These are phyloP conservation scores for Suillus fuscotomentosus DNA, from an alignment of 768 basidiomycete species.

Conservation along the genomic window DNA sequence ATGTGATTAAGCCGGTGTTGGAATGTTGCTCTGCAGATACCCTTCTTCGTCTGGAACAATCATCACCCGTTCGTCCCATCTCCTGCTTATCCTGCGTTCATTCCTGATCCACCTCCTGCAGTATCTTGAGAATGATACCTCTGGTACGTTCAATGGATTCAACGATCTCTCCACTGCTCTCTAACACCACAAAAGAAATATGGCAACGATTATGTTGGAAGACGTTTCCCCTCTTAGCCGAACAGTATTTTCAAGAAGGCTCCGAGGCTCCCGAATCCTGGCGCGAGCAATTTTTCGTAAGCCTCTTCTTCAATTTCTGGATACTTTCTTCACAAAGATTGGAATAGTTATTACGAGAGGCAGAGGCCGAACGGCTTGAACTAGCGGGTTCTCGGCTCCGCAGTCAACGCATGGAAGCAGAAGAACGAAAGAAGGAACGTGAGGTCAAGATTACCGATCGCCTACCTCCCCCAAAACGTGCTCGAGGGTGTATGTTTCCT, in stretches of 20 bases:
- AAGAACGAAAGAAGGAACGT: constrained; percentile 73
- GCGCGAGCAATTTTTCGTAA: constrained; percentile 68
- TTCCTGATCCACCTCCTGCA: constrained; percentile 25
- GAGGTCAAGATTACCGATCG: constrained; percentile 75
- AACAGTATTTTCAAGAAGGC: constrained; percentile 42
- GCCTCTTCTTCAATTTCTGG: constrained; percentile 22
- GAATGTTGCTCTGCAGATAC: constrained; percentile 72
- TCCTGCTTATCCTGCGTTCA: constrained; percentile 7
- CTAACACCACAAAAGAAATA: constrained; percentile 44
- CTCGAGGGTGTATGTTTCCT: constrained; percentile 29
- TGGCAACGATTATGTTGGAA: constrained; percentile 67
- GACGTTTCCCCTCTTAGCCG: constrained; percentile 53
- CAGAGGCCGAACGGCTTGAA: constrained; percentile 64
- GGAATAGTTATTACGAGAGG: constrained; percentile 50
- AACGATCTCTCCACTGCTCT: neutral
- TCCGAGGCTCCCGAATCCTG: constrained; percentile 56
- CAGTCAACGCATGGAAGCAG: constrained; percentile 64
- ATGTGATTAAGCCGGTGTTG: constrained; percentile 70
- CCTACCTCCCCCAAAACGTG: constrained; percentile 64
- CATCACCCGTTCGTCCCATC: constrained; percentile 57
- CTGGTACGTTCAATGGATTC: constrained; percentile 37
- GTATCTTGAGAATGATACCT: constrained; percentile 56
- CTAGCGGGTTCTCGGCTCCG: constrained; percentile 61
- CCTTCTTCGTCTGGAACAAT: constrained; percentile 63
- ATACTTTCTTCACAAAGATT: constrained; percentile 10